Evolutionary conservation across 371 early-diverging fungal species (phyloP), one percentile per base, ranked within the genome.

Genomic region (Mucor piriformis): DNA sequence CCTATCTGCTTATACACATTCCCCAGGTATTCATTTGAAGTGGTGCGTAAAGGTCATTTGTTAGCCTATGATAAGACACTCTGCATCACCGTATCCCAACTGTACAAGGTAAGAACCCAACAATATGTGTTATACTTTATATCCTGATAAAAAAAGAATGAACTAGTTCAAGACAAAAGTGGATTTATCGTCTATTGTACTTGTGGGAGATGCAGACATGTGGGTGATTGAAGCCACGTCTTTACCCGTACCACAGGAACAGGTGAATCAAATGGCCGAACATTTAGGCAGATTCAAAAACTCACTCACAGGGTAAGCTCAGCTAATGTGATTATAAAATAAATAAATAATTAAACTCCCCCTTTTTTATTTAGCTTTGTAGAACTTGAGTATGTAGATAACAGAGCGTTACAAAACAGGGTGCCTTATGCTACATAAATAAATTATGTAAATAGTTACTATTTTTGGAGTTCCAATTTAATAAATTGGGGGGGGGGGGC

Each of bases 151-250:
- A n/a, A 37, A 37, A 37, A 11, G 29, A 1, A 29, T 6, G 8
- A 29, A 29, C 3, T 24, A 46, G 46, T 24, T 24, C 21, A 46
- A 46, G 46, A 71, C 61, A 35, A 76, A 73, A 46, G 60, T 79
- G 43, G 59, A 65, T 46, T 55, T 79, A 37, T 59, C 63, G 20
- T 61, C 74, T 8, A 63, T 70, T 0, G 54, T 64, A 12, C 63
- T 59, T n/a, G 42, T 75, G 46, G 68, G 64, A 20, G 55, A 59
- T 37, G 59, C 73, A 34, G 69, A 75, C 18, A 54, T 69, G 51
- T 81, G 77, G 77, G 43, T 81, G n/a, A 70, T 81, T 7, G 81
- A 81, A 61, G 72, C 74, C 1, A 67, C 68, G 3, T 70, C 77
- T 4, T 52, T 64, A 6, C 67, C 74, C 4, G 74, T 77, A 7